These are phyloP conservation scores for Limnanthes douglasii DNA, from an alignment of 345 rosid species.

Conservation along the genomic window DNA sequence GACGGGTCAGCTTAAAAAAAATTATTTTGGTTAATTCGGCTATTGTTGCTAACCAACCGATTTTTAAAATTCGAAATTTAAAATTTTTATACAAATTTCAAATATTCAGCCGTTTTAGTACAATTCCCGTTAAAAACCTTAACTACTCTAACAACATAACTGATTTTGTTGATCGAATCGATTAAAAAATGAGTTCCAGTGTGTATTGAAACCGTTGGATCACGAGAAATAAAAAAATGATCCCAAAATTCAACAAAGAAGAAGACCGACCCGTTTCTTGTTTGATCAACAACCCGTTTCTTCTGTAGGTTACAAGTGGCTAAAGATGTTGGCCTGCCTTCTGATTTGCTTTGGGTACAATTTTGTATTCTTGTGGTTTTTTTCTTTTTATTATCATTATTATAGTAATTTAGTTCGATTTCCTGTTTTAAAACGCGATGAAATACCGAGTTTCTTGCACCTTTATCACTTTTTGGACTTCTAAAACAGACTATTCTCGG, in stretches of 20 bases:
- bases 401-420: conserved; percentile 28
- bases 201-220: conserved; percentile 37
- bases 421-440: conserved; percentile 49
- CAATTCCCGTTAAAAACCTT: no score
- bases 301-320: conserved; percentile 78
- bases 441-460: conserved; percentile 67
- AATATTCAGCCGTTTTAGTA: no score
- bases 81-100: no score
- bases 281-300: conserved; percentile 55
- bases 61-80: no score
- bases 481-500: conserved; percentile 25
- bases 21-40: no score
- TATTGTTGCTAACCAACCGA: no score
- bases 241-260: conserved; percentile 21
- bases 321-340: conserved; percentile 38
- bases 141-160: no score
- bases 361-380: conserved; percentile 67
- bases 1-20: no score
- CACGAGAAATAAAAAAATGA: conserved; percentile 25
- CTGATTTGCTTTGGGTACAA: conserved; percentile 80
- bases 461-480: conserved; percentile 17
- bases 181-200: no score
- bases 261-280: conserved; percentile 41
- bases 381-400: conserved; percentile 46
- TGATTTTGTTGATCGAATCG: no score